These are phyloP conservation scores for Tulasnella calospora DNA, from an alignment of 768 basidiomycete species.

Conservation along the genomic window DNA sequence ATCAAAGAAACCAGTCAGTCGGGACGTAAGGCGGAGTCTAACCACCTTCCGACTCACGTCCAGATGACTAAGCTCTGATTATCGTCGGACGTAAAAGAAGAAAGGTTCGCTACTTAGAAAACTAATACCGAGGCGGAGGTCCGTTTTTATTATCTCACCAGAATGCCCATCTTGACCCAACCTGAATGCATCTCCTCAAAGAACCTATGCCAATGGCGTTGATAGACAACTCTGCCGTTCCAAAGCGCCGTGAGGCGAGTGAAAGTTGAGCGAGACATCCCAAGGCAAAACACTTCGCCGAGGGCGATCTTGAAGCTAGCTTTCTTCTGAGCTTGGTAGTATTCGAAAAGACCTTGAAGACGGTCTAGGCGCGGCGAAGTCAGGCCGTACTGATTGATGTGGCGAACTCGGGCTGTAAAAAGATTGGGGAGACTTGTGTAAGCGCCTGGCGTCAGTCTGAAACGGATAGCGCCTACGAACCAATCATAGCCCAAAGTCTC, in stretches of 20 bases:
- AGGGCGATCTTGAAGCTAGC: background rate
- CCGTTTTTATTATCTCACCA: background rate
- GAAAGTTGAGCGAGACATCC: background rate
- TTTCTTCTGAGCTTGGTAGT: background rate
- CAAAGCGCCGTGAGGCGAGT: constrained; percentile 5
- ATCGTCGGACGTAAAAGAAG: background rate
- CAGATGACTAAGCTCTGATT: constrained; percentile 11
- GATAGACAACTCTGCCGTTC: constrained; percentile 23
- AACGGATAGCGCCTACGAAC: background rate
- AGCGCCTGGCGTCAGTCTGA: background rate
- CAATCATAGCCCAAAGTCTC: constrained; percentile 19
- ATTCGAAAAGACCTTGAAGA: background rate
- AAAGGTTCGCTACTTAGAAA: background rate
- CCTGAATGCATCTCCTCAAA: background rate
- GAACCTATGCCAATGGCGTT: constrained; percentile 22
- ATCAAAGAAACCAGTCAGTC: background rate
- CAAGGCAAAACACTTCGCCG: background rate
- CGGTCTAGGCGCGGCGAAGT: constrained; percentile 13
- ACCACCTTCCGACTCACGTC: constrained; percentile 17
- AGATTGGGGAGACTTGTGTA: background rate
- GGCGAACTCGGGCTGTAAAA: constrained; percentile 7
- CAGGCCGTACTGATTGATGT: constrained; percentile 15
- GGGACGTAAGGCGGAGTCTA: background rate
- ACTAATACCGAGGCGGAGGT: background rate
- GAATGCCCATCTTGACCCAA: constrained; percentile 1